Evolutionary conservation across 805 yeast species (phyloP), one percentile per base, ranked within the genome.

Genomic region (Wickerhamomyces pijperi): DNA sequence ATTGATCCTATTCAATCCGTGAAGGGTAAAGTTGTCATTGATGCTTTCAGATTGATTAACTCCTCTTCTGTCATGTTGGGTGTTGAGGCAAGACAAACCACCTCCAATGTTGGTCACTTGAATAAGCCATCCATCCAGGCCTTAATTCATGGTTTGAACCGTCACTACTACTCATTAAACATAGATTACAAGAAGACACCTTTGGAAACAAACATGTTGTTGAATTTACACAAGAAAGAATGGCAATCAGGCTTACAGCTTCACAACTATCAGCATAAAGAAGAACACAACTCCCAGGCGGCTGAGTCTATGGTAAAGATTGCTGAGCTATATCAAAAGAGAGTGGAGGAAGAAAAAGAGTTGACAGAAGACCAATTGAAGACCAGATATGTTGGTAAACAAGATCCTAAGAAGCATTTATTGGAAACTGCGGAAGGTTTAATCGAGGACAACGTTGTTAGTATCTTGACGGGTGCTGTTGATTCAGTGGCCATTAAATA

Each of bases 1-100:
- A 82, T 92, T 44, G 99, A 92, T 61, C 98, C 99, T 36, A 92
- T 92, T 55, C 99, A 92, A 63, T 86, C 96, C 13, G 99, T 92
- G 37, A 88, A 90, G 62, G 99, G 99, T 46, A 92, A 92, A 59
- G 99, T 92, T 36, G 99, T 92, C 36, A 92, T 92, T 53, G 99
- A 92, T 64, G 99, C 99, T 2, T 92, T 92, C 65, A 76, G 99
- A 66, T 72, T 94, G 46, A 92, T 92, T 54, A 85, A 86, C 48
- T 78, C 96, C 4, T 75, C 87, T 33, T 72, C 87, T 12, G 63
- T 88, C 53, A 85, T 92, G 92, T 75, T 86, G 73, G 95, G 95
- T 42, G 95, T 85, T 60, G 99, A 92, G 63, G 97, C 98, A 39
- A 78, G 99, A 58, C 97, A 90, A 59, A 82, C 97, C 11, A 92